phyloP scores from a whole-genome alignment of 2,329 filamentous ascomycete genomes.

The Lachnellula suecica region DNA sequence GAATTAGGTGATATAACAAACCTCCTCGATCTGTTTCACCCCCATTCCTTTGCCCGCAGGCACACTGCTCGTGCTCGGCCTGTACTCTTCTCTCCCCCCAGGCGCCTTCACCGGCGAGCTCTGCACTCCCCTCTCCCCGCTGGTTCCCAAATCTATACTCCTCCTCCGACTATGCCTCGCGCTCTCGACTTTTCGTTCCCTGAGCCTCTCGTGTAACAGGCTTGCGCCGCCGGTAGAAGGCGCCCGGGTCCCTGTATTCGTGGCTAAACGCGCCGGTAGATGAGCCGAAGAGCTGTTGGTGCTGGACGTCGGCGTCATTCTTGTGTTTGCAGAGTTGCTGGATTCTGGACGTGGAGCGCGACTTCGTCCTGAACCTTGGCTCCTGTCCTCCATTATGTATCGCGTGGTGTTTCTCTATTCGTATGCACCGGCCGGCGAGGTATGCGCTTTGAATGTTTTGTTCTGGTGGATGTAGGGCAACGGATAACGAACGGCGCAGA shows the following conservation, averaged over 20 bases:
- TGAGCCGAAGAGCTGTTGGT: slow-evolving; percentile 19
- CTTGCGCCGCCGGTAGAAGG: slow-evolving; percentile 20
- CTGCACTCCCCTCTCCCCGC: slow-evolving; percentile 21
- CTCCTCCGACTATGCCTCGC: slow-evolving; percentile 21
- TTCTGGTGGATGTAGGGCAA: too few relatives aligned
- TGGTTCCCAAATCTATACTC: slow-evolving; percentile 22
- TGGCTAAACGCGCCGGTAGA: slow-evolving; percentile 8
- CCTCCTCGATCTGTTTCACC: slow-evolving; percentile 67
- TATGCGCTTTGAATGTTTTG: not conserved
- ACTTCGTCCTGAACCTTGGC: slow-evolving; percentile 13
- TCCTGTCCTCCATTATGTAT: slow-evolving; percentile 21
- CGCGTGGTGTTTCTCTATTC: too few relatives aligned
- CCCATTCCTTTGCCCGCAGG: slow-evolving; percentile 51
- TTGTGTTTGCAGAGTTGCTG: slow-evolving; percentile 23
- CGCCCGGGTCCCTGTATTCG: not conserved
- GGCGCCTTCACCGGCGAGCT: slow-evolving; percentile 30
- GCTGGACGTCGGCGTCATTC: slow-evolving; percentile 25
- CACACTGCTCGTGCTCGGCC: slow-evolving; percentile 29
- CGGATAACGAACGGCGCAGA: too few relatives aligned
- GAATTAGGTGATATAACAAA: slow-evolving; percentile 36
- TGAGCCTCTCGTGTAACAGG: slow-evolving; percentile 33
- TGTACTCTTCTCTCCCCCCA: slow-evolving; percentile 23
- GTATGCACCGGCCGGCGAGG: too few relatives aligned
- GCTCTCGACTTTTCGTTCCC: slow-evolving; percentile 33
- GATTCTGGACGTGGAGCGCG: slow-evolving; percentile 18